Percentiles rank a stretch among this genome's conserved stretches.
phyloP scores from a whole-genome alignment of 169 alveolate species.

The Plasmodium sp. region DNA sequence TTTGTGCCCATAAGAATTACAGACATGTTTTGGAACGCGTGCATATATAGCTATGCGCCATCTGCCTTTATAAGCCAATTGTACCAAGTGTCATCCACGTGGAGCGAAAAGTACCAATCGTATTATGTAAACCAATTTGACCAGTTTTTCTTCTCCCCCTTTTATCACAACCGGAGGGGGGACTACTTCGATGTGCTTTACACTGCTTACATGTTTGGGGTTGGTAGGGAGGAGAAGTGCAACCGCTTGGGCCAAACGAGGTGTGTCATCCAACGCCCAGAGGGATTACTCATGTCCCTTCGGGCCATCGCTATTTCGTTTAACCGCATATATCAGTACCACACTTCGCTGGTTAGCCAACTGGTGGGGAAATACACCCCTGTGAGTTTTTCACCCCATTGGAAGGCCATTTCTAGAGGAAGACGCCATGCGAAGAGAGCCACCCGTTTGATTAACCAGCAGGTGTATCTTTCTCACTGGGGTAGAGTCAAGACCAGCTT shows the following conservation, averaged over 20 bases:
- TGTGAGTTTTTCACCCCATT: not conserved
- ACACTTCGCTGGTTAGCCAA: not conserved
- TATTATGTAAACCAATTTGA: not conserved
- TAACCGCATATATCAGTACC: not conserved
- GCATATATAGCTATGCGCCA: not conserved
- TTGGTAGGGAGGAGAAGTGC: not conserved
- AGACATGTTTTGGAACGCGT: slow-evolving; percentile 1
- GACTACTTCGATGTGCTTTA: not conserved
- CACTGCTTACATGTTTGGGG: not conserved
- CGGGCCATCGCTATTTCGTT: not conserved
- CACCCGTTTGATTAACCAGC: not conserved
- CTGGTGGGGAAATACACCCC: not conserved
- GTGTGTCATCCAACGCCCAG: not conserved
- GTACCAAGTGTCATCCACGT: slow-evolving; percentile 1
- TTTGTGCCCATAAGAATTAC: slow-evolving; percentile 17
- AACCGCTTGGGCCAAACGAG: not conserved
- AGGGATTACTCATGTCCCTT: not conserved
- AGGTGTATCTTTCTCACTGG: not conserved
- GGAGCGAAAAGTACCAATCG: not conserved
- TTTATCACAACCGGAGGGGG: not conserved
- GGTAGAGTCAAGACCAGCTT: not conserved
- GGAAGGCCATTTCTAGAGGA: not conserved
- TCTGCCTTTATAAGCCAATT: not conserved
- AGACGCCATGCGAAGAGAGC: not conserved
- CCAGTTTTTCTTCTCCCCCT: slow-evolving; percentile 8